Evolutionary conservation across 192 early-diverging fungal genomes (phyloP).

Genomic region (Pilaira anomala): DNA sequence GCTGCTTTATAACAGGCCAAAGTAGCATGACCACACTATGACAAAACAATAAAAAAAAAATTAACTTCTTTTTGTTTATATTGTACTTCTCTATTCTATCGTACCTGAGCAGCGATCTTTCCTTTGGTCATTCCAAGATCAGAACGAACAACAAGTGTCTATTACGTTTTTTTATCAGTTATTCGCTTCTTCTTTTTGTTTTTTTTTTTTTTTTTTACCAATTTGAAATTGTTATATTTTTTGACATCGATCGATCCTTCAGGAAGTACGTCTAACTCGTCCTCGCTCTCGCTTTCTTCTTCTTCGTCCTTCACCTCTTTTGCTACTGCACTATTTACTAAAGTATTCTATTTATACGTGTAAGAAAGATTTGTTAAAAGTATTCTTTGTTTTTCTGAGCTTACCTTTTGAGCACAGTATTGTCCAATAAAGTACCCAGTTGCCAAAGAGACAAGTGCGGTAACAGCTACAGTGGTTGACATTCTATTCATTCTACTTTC

Average conservation of each 20-base stretch:
- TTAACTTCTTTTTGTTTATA: not conserved
- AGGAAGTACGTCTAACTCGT: conserved; percentile 14
- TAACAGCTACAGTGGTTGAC: not conserved
- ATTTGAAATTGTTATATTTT: conserved; percentile 26
- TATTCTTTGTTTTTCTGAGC: not conserved
- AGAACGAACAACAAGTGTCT: conserved; percentile 69
- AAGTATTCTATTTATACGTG: not conserved
- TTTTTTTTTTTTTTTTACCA: conserved; percentile 2
- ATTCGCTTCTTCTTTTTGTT: not conserved
- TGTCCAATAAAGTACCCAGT: conserved; percentile 5
- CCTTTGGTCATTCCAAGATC: conserved; percentile 95
- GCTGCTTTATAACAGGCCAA: conserved; percentile 76
- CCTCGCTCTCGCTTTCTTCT: not conserved
- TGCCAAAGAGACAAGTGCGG: not conserved
- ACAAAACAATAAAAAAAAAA: no score
- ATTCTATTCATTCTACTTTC: conserved; percentile 29
- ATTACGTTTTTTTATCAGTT: not conserved
- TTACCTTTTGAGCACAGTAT: not conserved
- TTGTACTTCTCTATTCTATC: not conserved
- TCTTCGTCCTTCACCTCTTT: not conserved
- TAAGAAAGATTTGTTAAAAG: not conserved
- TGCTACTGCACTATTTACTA: not conserved
- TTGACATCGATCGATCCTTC: conserved; percentile 14
- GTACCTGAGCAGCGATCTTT: conserved; percentile 83
- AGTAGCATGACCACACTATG: conserved; percentile 85